A percentile compares a stretch with the other conserved stretches of the same genome.
phyloP scores from a whole-genome alignment of 495 filamentous ascomycete species.

The Daldinia bambusicola region DNA sequence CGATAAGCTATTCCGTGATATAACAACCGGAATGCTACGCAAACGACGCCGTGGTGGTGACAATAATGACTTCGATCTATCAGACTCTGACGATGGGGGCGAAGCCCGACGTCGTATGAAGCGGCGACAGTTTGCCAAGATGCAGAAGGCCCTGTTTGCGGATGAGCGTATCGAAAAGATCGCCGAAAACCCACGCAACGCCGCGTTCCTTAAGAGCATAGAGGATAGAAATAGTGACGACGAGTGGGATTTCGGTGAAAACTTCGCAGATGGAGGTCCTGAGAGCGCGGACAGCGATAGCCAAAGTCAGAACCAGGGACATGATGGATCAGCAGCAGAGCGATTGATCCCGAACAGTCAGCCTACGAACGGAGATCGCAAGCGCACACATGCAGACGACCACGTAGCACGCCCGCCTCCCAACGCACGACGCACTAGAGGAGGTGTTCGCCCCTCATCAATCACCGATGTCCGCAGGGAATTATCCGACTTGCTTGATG shows the following conservation, averaged over 20 bases:
- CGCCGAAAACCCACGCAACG: slow-evolving; percentile 87
- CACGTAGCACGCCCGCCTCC: slow-evolving; percentile 68
- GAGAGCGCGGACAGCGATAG: slow-evolving; percentile 55
- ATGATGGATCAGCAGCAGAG: slow-evolving; percentile 12
- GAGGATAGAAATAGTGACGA: slow-evolving; percentile 85
- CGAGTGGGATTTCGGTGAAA: slow-evolving; percentile 77
- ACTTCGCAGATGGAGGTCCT: slow-evolving; percentile 63
- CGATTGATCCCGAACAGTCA: slow-evolving; percentile 60
- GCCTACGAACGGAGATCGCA: slow-evolving; percentile 42
- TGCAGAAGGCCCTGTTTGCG: slow-evolving; percentile 88
- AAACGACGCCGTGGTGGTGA: slow-evolving; percentile 69
- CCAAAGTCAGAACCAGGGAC: slow-evolving; percentile 35
- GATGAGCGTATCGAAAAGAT: slow-evolving; percentile 92
- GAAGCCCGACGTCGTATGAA: slow-evolving; percentile 81
- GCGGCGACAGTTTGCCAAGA: slow-evolving; percentile 86
- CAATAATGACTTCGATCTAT: slow-evolving; percentile 79
- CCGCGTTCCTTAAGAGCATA: slow-evolving; percentile 88
- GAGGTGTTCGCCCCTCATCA: slow-evolving; percentile 69
- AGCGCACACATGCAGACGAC: slow-evolving; percentile 46
- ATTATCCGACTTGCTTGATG: slow-evolving; percentile 82
- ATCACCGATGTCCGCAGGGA: slow-evolving; percentile 82
- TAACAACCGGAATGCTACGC: slow-evolving; percentile 85
- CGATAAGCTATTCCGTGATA: slow-evolving; percentile 88
- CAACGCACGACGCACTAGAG: slow-evolving; percentile 71
- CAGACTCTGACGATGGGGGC: slow-evolving; percentile 86